Evolutionary conservation across 73 alveolate genomes (phyloP).

Genomic region (Paramecium primaurelia): DNA sequence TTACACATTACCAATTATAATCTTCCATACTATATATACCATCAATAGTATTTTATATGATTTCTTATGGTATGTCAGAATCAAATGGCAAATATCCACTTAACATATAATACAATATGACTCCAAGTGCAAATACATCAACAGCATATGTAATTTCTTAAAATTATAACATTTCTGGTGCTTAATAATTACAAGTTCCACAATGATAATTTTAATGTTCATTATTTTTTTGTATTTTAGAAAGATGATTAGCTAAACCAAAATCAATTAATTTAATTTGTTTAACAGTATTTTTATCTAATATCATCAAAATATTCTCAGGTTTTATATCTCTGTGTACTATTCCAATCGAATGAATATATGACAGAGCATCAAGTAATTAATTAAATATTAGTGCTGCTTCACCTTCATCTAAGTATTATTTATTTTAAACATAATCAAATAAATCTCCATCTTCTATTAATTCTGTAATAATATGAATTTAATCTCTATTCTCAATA

Average conservation of each 20-base stretch:
- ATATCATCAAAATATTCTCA: slow-evolving; percentile 54
- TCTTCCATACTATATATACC: neutral
- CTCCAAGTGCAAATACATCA: slow-evolving; percentile 21
- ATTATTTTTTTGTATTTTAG: neutral
- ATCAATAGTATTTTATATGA: neutral
- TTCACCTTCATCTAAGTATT: slow-evolving; percentile 4
- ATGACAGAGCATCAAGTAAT: slow-evolving; percentile 64
- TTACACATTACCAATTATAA: slow-evolving; percentile 25
- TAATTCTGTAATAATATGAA: slow-evolving; percentile 13
- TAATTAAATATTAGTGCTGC: slow-evolving; percentile 57
- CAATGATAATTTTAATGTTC: neutral
- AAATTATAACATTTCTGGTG: slow-evolving; percentile 50
- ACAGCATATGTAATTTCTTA: neutral
- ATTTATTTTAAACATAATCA: neutral
- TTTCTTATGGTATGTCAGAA: neutral
- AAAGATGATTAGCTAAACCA: slow-evolving; percentile 14
- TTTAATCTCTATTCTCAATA: neutral
- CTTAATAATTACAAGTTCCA: slow-evolving; percentile 65
- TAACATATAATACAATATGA: slow-evolving; percentile 35
- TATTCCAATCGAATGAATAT: slow-evolving; percentile 63
- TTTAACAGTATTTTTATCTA: neutral
- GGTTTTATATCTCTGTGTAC: slow-evolving; percentile 80
- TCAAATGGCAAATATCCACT: slow-evolving; percentile 41
- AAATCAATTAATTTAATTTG: slow-evolving; percentile 26
- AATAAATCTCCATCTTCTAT: slow-evolving; percentile 19